These are phyloP conservation scores for Leptoxyphium fumago DNA, from an alignment of 2,329 filamentous ascomycete species.

Conservation along the genomic window DNA sequence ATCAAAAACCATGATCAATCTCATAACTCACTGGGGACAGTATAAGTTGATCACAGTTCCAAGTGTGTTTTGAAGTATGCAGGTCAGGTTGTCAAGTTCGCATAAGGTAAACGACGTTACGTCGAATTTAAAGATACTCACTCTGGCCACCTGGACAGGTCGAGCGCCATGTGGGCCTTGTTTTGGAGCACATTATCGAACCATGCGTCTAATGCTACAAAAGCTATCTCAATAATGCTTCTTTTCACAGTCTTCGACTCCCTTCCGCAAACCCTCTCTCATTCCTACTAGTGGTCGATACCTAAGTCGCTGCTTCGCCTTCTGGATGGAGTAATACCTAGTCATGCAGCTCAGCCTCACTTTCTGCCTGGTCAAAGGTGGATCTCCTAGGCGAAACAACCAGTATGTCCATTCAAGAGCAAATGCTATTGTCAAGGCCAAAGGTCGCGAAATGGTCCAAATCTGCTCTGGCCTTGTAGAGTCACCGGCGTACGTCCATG, in stretches of 20 bases:
- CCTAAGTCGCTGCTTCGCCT: conserved; percentile 9
- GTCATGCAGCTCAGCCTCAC: conserved; percentile 10
- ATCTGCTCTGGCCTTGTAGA: conserved; percentile 10
- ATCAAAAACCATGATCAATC: too few relatives aligned
- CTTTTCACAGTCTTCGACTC: background rate
- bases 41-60: too few relatives aligned
- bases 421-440: conserved; percentile 12
- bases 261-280: background rate
- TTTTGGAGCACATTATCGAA: too few relatives aligned
- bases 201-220: too few relatives aligned
- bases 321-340: conserved; percentile 12
- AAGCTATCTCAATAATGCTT: too few relatives aligned
- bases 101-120: too few relatives aligned
- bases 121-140: too few relatives aligned
- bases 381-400: conserved; percentile 8
- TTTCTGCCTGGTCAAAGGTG: conserved; percentile 8
- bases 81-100: too few relatives aligned
- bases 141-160: too few relatives aligned
- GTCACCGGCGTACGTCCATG: conserved; percentile 14
- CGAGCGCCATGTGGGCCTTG: too few relatives aligned
- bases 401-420: conserved; percentile 15
- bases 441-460: conserved; percentile 9
- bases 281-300: conserved; percentile 4
- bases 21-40: too few relatives aligned
- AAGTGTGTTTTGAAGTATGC: too few relatives aligned